A percentile compares a stretch with the other conserved stretches of the same genome.
phyloP scores from a whole-genome alignment of 257 asterid species.

The Solanum medicagineum region DNA sequence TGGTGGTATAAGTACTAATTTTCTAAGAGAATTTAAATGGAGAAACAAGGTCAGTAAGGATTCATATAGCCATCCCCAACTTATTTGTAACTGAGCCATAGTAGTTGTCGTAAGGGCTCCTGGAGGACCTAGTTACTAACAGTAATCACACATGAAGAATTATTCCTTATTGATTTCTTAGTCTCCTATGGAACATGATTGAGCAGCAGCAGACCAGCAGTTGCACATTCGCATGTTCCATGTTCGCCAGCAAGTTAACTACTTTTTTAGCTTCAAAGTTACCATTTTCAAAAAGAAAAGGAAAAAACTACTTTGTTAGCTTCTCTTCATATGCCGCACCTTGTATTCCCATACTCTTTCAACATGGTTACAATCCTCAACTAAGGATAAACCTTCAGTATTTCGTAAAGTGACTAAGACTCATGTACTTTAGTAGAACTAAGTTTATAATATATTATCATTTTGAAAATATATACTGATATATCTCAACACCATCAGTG shows the following conservation, averaged over 20 bases:
- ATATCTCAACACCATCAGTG: neutral
- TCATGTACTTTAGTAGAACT: neutral
- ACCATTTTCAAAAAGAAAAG: too few relatives aligned
- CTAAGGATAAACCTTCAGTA: neutral
- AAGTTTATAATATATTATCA: neutral
- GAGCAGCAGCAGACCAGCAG: neutral
- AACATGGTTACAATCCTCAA: neutral
- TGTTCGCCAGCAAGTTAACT: neutral
- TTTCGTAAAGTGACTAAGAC: neutral
- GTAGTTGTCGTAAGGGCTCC: neutral
- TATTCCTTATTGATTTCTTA: neutral
- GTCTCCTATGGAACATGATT: neutral
- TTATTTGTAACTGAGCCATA: neutral
- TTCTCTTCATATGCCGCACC: neutral
- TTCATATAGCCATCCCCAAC: neutral
- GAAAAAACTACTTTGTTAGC: neutral
- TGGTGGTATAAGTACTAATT: neutral
- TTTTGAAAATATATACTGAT: neutral
- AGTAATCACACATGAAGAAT: neutral
- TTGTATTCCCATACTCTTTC: neutral
- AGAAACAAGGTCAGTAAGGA: neutral
- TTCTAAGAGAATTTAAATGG: neutral
- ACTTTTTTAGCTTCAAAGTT: neutral
- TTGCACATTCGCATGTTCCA: neutral
- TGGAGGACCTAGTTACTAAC: neutral